phyloP scores from a whole-genome alignment of 305 asterid genomes.

The Solanum hybrid region DNA sequence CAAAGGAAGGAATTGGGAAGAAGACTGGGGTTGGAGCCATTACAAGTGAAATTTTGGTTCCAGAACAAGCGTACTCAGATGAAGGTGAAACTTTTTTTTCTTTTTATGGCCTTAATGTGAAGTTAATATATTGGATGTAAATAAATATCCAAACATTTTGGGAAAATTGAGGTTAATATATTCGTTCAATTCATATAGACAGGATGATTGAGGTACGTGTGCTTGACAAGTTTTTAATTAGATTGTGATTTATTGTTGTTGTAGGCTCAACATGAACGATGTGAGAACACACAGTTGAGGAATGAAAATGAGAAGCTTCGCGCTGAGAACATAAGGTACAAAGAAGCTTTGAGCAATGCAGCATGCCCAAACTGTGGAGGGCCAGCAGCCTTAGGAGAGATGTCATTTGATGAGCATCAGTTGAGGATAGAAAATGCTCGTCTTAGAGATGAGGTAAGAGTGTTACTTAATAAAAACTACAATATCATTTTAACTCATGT shows the following conservation, averaged over 20 bases:
- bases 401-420: slow-evolving; percentile 21
- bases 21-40: slow-evolving; percentile 30
- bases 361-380: slow-evolving; percentile 38
- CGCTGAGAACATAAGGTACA: slow-evolving; percentile 26
- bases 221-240: neutral
- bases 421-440: slow-evolving; percentile 30
- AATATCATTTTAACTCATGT: too few species aligned
- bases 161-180: neutral
- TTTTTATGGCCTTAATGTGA: neutral
- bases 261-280: slow-evolving; percentile 40
- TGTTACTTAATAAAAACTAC: neutral
- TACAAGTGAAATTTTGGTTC: slow-evolving; percentile 61
- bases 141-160: neutral
- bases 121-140: neutral
- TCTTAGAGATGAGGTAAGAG: slow-evolving; percentile 29
- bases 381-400: slow-evolving; percentile 18
- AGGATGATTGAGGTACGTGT: neutral
- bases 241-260: neutral
- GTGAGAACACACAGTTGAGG: slow-evolving; percentile 30
- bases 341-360: slow-evolving; percentile 25
- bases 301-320: slow-evolving; percentile 40
- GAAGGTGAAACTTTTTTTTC: slow-evolving; percentile 40
- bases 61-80: slow-evolving; percentile 50
- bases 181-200: neutral
- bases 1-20: slow-evolving; percentile 35